Base-by-base conservation (phyloP, 2,329 filamentous ascomycete species). In the Chaetothyriales sp. region DNA sequence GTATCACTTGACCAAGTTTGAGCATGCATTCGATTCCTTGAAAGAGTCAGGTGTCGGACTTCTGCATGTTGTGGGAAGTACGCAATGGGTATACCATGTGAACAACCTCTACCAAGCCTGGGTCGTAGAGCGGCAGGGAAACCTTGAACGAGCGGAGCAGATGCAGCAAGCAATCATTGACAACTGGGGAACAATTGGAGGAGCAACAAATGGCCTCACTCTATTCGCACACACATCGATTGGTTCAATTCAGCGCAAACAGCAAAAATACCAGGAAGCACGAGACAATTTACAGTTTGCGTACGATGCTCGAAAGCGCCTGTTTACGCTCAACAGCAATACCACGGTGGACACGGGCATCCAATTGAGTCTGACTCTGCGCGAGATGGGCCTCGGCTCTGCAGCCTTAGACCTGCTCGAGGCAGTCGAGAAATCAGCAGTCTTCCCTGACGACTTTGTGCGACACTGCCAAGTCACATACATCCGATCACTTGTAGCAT, bases 171-270 rank as follows among this genome's bases (percentile, higher is more conserved):
- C 45, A 13, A 43, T 25, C 9, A 13, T 52, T 4, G 18, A 49
- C 6, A 48, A 15, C 20, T n/a, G 46, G 45, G 44, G 19, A 5
- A 22, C 46, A 20, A 44, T 49, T 18, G 46, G 18, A 29, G 50
- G 50, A 5, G 15, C 22, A 6, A 15, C 40, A 15, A 48, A 52
- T 28, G 29, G 9, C 9, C 49, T 52, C 19, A 20, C 19, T 5
- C 37, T 49, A 5, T 28, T 48, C n/a, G 9, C 25, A 15, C 22
- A 43, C 19, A 49, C 45, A 9, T 45, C 50, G 10, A 19, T 52
- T 4, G 50, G 45, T 18, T 49, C 50, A 18, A 37, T 52, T 20
- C 20, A n/a, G 15, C 50, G 50, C 4, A 52, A 52, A 43, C 50
- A 43, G 28, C 45, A 46, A 18, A 15, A 25, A 9, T 52, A 20